A percentile compares a stretch with the other conserved stretches of the same genome.
These are phyloP conservation scores for Haematococcus lacustris DNA, from an alignment of 139 green algal species.

Conservation along the genomic window DNA sequence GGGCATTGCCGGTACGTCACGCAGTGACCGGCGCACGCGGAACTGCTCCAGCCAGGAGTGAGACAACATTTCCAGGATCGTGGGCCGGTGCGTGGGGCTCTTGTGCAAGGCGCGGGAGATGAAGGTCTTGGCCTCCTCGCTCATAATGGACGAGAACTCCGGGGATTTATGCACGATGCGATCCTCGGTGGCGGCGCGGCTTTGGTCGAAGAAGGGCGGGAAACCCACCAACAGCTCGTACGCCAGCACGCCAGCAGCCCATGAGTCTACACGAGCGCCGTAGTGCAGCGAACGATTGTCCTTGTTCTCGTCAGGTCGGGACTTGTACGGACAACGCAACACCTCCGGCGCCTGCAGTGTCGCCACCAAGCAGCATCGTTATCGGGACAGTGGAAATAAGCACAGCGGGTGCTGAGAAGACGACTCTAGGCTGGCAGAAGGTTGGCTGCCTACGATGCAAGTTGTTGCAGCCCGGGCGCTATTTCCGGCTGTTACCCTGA, in stretches of 20 bases:
- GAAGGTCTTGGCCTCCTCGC: constrained; percentile 29
- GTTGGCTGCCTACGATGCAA: too few relatives aligned
- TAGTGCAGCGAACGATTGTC: constrained; percentile 51
- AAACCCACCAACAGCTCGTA: constrained; percentile 80
- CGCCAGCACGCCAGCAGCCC: constrained; percentile 75
- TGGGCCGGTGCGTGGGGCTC: constrained; percentile 32
- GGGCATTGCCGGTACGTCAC: constrained; percentile 7
- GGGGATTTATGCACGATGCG: constrained; percentile 27
- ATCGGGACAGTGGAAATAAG: too few relatives aligned
- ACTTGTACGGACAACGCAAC: constrained; percentile 56
- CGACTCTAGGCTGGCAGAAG: too few relatives aligned
- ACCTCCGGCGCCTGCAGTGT: constrained; percentile 53
- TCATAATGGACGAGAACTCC: constrained; percentile 20
- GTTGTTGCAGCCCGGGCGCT: too few relatives aligned
- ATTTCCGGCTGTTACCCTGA: too few relatives aligned
- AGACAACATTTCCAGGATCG: constrained; percentile 41
- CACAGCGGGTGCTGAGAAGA: too few relatives aligned
- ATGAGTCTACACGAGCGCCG: constrained; percentile 67
- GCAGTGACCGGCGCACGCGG: constrained; percentile 32
- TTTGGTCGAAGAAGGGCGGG: constrained; percentile 68
- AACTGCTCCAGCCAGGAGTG: constrained; percentile 44
- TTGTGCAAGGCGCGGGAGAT: constrained; percentile 36
- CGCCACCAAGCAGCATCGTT: too few relatives aligned
- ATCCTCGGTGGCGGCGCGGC: constrained; percentile 36
- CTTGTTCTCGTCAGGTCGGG: constrained; percentile 62